These are phyloP conservation scores for Mycena sp. DNA, from an alignment of 1,284 basidiomycete genomes.

Conservation along the genomic window DNA sequence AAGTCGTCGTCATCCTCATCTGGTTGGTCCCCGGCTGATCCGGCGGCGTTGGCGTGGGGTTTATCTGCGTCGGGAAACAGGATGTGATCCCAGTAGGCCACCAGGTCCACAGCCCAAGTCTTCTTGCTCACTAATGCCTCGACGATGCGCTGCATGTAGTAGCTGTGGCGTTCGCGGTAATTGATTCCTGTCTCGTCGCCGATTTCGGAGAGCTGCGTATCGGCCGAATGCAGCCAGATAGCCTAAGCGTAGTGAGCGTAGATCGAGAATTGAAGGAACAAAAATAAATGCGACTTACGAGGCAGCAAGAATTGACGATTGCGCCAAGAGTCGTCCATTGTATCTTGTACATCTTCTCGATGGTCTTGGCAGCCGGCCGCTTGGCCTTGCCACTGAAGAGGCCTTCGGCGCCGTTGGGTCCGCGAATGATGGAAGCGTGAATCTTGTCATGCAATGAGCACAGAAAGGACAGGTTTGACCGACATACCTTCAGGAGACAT, in stretches of 20 bases:
- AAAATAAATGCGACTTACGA: constrained; percentile 11
- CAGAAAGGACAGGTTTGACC: neutral
- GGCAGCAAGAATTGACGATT: neutral
- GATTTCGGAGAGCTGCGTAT: constrained; percentile 1
- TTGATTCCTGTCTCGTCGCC: constrained; percentile 15
- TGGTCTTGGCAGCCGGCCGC: neutral
- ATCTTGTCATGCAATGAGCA: constrained; percentile 6
- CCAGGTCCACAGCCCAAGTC: neutral
- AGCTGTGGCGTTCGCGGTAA: neutral
- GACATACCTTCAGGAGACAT: constrained; percentile 1
- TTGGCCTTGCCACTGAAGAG: no score
- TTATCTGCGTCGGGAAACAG: neutral
- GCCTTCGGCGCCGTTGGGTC: neutral
- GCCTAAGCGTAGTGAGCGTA: no score
- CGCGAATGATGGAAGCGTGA: constrained; percentile 11
- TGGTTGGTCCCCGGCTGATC: neutral
- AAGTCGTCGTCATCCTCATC: constrained; percentile 1
- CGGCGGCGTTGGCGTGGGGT: neutral
- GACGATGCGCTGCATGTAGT: no score
- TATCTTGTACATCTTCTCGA: constrained; percentile 4
- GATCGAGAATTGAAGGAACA: no score
- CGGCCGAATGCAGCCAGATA: no score
- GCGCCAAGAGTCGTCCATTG: constrained; percentile 1
- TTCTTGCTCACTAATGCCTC: neutral
- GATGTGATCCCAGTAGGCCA: neutral